Conservation (phyloP, 177 flowering plant genomes). For the Telopea speciosissima region DNA sequence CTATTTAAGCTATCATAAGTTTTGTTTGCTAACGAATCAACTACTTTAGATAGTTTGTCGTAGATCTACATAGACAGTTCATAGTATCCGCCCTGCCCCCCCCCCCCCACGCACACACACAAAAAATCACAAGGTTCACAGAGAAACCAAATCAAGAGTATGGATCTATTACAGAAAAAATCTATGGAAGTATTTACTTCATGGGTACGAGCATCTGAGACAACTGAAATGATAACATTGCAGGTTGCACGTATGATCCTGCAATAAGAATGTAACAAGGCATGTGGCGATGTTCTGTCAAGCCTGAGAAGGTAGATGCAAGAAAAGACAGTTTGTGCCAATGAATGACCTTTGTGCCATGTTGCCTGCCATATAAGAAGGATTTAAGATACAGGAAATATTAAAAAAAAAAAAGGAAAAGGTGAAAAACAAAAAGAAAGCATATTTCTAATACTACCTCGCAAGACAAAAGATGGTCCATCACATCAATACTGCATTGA, state of each 20-base stretch:
- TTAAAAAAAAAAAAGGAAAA: neutral
- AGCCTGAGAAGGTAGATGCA: constrained; percentile 86
- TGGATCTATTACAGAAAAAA: neutral
- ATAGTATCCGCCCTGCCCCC: neutral
- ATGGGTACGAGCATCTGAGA: constrained; percentile 90
- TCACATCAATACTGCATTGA: constrained; percentile 70
- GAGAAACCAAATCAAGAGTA: neutral
- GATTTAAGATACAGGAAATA: constrained; percentile 1
- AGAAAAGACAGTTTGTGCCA: constrained; percentile 92
- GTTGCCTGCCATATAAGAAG: constrained; percentile 65
- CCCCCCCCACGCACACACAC: too few relatives aligned
- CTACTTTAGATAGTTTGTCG: neutral
- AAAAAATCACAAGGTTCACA: too few relatives aligned
- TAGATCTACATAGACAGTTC: neutral
- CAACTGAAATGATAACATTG: constrained; percentile 74
- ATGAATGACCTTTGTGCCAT: constrained; percentile 96
- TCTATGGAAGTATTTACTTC: constrained; percentile 63
- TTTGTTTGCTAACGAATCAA: neutral
- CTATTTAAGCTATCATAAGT: neutral
- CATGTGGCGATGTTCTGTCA: constrained; percentile 78
- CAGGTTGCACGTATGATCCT: constrained; percentile 81
- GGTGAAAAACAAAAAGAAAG: neutral
- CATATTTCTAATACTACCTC: constrained; percentile 50
- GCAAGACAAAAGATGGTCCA: constrained; percentile 93
- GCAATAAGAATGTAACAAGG: constrained; percentile 82